Conservation (phyloP, 441 rosid species). For the Populus trichocarpa region DNA sequence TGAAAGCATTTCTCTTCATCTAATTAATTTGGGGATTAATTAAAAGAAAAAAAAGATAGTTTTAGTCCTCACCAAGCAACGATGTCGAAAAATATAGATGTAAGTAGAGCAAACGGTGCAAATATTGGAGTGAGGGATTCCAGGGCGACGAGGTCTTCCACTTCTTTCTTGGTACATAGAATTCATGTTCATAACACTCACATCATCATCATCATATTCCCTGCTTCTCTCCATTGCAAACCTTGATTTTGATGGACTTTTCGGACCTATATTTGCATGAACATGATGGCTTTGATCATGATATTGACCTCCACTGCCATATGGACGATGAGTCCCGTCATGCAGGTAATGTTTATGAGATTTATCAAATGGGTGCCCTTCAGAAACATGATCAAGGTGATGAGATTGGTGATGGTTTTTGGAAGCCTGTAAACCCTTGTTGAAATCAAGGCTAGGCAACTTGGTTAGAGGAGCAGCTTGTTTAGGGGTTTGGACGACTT, state of each 20-base stretch:
- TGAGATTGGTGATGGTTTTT: background rate
- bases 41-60: too few relatives aligned
- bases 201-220: conserved; percentile 30
- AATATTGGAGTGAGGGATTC: conserved; percentile 68
- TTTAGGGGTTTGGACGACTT: conserved; percentile 15
- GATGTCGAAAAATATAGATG: conserved; percentile 52
- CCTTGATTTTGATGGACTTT: background rate
- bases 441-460: conserved; percentile 56
- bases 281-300: conserved; percentile 10
- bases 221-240: conserved; percentile 21
- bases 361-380: background rate
- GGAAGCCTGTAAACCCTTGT: conserved; percentile 29
- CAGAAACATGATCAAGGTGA: background rate
- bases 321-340: conserved; percentile 3
- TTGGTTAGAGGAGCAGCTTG: conserved; percentile 21
- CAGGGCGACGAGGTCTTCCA: conserved; percentile 43
- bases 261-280: background rate
- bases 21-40: too few relatives aligned
- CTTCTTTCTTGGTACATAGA: conserved; percentile 29
- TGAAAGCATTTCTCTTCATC: too few relatives aligned
- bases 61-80: conserved; percentile 47
- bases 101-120: conserved; percentile 58
- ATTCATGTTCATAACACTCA: conserved; percentile 39
- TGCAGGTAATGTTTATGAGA: background rate
- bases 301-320: background rate